Conservation (phyloP, 1,284 basidiomycete species). For the Cerrena zonata region DNA sequence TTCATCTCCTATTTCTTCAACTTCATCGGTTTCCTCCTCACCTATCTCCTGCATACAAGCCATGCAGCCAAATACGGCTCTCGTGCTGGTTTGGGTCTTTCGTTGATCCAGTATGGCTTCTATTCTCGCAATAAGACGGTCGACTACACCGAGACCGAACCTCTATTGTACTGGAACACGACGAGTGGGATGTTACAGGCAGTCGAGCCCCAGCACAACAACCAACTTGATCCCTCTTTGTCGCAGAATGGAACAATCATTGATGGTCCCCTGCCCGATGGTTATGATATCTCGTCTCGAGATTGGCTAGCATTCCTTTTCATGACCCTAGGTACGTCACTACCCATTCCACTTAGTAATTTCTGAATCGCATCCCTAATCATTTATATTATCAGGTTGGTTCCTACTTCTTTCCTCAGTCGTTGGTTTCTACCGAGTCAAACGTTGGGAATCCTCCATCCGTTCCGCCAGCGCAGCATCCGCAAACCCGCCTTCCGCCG, state of each 20-base stretch:
- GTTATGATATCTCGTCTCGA: constrained; percentile 35
- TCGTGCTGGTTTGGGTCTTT: constrained; percentile 89
- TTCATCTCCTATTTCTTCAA: constrained; percentile 94
- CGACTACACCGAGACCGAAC: constrained; percentile 18
- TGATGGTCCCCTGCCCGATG: constrained; percentile 32
- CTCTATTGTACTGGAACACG: constrained; percentile 10
- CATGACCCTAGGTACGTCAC: constrained; percentile 71
- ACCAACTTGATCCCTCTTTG: neutral
- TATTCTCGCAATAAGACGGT: constrained; percentile 39
- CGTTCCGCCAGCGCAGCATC: constrained; percentile 30
- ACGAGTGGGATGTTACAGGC: constrained; percentile 7
- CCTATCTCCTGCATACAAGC: constrained; percentile 87
- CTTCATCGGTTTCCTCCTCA: constrained; percentile 91
- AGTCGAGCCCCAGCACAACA: neutral
- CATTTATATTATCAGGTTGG: constrained; percentile 70
- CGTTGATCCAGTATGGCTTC: constrained; percentile 85
- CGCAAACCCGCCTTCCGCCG: constrained; percentile 32
- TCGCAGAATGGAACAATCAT: constrained; percentile 8
- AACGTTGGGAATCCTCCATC: constrained; percentile 70
- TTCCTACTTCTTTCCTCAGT: constrained; percentile 78
- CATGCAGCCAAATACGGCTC: constrained; percentile 94
- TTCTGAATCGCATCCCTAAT: constrained; percentile 4
- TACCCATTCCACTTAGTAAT: constrained; percentile 4
- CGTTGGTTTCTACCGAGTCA: constrained; percentile 79
- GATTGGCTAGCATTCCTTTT: constrained; percentile 88